A percentile compares a stretch with the other conserved stretches of the same genome.
These are phyloP conservation scores for Flaveria bidentis DNA, from an alignment of 129 eudicot genomes.

Conservation along the genomic window DNA sequence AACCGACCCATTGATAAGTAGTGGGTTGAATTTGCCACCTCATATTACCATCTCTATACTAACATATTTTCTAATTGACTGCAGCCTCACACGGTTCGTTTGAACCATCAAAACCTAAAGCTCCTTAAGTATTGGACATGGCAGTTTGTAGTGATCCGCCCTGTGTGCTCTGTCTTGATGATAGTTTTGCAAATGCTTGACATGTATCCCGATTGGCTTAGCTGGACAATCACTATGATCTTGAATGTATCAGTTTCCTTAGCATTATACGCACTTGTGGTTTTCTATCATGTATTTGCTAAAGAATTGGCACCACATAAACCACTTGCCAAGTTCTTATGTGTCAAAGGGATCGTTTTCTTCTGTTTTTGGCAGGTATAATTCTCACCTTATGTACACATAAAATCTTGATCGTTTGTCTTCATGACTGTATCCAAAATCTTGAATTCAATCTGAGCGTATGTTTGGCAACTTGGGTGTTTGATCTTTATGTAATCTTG, in stretches of 20 bases:
- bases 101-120: conserved; percentile 74
- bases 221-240: conserved; percentile 92
- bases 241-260: conserved; percentile 88
- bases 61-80: conserved; percentile 24
- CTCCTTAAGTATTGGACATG: conserved; percentile 91
- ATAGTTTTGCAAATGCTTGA: conserved; percentile 76
- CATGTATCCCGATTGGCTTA: conserved; percentile 73
- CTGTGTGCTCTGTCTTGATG: conserved; percentile 81
- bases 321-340: conserved; percentile 89
- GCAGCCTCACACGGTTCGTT: conserved; percentile 87
- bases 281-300: conserved; percentile 88
- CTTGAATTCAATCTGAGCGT: neutral
- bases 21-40: neutral
- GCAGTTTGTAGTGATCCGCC: conserved; percentile 94
- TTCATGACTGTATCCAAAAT: too few relatives aligned
- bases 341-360: conserved; percentile 95
- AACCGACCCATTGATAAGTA: neutral
- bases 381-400: neutral
- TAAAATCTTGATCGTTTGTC: neutral
- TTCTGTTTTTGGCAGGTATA: conserved; percentile 97
- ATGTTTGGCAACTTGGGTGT: conserved; percentile 1
- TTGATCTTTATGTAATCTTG: neutral
- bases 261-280: conserved; percentile 81
- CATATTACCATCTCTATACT: conserved; percentile 14
- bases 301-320: conserved; percentile 96